phyloP scores from a whole-genome alignment of 352 stramenopile species.

The Globisporangium lucens region DNA sequence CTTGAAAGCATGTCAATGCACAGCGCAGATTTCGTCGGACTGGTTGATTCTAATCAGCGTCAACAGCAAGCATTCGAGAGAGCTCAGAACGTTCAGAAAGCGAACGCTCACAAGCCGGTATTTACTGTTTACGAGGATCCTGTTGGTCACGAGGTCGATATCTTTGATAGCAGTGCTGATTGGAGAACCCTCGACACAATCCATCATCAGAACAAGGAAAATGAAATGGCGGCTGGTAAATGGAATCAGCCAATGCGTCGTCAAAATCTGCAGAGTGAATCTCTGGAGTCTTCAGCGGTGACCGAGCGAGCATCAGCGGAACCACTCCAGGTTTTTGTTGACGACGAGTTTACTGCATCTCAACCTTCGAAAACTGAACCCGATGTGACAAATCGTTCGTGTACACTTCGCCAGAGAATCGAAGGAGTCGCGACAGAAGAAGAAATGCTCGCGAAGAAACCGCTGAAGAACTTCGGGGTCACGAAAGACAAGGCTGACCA shows the following conservation, averaged over 20 bases:
- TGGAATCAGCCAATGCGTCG: conserved; percentile 42
- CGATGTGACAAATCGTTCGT: conserved; percentile 49
- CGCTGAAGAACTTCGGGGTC: conserved; percentile 69
- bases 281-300: not conserved
- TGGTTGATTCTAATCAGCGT: conserved; percentile 55
- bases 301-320: conserved; percentile 1
- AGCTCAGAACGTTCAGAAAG: conserved; percentile 51
- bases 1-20: conserved; percentile 61
- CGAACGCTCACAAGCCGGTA: conserved; percentile 78
- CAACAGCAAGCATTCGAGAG: conserved; percentile 60
- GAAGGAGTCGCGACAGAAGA: conserved; percentile 71
- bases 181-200: conserved; percentile 66
- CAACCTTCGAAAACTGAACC: conserved; percentile 17
- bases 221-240: conserved; percentile 41
- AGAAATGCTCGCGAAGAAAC: conserved; percentile 66
- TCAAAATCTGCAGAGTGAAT: not conserved
- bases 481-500: not conserved
- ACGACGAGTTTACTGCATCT: conserved; percentile 50
- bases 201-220: conserved; percentile 81
- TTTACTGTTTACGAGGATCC: conserved; percentile 82
- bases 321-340: conserved; percentile 73
- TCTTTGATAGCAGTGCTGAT: conserved; percentile 53
- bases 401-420: conserved; percentile 68
- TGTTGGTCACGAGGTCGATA: conserved; percentile 45
- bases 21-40: conserved; percentile 46